Evolutionary conservation across 106 monocot genomes (phyloP).

Genomic region (Dendrobium nobile): DNA sequence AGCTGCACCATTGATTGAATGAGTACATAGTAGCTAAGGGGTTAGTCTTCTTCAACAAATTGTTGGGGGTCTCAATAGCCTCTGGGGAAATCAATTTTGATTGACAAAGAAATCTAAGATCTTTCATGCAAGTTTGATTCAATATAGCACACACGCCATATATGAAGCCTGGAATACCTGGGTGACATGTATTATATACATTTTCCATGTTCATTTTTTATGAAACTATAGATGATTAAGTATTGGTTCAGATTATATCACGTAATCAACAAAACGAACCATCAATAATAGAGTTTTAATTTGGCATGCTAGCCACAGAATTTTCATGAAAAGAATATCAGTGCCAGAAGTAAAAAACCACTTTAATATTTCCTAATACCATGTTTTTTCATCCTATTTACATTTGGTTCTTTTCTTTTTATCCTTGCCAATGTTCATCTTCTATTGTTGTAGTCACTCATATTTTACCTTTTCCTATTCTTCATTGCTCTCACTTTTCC

Average conservation of each 20-base stretch:
- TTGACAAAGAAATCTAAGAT: background rate
- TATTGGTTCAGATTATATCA: background rate
- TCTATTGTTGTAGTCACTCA: background rate
- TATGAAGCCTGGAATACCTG: background rate
- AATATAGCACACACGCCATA: background rate
- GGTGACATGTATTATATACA: background rate
- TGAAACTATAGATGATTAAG: background rate
- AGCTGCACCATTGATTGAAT: background rate
- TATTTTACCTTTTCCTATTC: background rate
- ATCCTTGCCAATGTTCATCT: too few relatives aligned
- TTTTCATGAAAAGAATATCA: too few relatives aligned
- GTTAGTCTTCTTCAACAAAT: background rate
- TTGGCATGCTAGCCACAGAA: background rate
- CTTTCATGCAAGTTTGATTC: background rate
- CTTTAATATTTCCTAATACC: too few relatives aligned
- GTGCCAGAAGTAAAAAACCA: too few relatives aligned
- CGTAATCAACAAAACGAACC: background rate
- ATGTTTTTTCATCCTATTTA: too few relatives aligned
- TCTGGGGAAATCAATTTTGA: background rate
- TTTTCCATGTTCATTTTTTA: background rate
- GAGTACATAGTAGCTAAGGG: background rate
- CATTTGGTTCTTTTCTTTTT: too few relatives aligned
- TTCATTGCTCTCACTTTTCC: background rate
- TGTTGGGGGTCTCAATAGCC: background rate
- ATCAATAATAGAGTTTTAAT: background rate